phyloP scores from a whole-genome alignment of 345 rosid genomes.

The Populus nigra region DNA sequence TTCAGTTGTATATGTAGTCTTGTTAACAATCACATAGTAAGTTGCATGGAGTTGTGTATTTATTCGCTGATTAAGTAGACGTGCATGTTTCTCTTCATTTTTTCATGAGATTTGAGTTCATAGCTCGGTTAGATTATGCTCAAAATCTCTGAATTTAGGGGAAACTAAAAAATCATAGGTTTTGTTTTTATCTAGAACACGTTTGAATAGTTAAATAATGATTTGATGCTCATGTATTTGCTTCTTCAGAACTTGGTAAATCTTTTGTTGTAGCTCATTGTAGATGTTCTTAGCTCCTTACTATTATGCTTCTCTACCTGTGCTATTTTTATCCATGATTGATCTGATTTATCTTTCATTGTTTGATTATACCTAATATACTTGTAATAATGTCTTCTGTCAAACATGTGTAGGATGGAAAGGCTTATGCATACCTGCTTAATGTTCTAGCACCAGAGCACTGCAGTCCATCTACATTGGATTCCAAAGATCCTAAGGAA shows the following conservation, averaged over 20 bases:
- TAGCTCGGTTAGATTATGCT: neutral
- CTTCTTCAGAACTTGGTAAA: neutral
- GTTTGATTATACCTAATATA: neutral
- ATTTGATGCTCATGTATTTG: neutral
- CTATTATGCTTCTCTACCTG: neutral
- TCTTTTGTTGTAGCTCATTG: neutral
- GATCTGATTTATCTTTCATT: neutral
- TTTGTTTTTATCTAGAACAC: neutral
- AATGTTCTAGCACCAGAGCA: conserved; percentile 90
- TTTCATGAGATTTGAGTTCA: neutral
- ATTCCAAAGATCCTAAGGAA: conserved; percentile 60
- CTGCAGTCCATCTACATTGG: conserved; percentile 71
- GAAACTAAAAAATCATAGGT: neutral
- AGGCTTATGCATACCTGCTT: conserved; percentile 80
- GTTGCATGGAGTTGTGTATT: neutral
- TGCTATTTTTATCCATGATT: neutral
- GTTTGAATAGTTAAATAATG: neutral
- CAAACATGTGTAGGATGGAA: conserved; percentile 63
- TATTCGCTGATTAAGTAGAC: neutral
- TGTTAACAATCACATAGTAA: neutral
- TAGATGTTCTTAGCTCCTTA: neutral
- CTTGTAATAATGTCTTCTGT: conserved; percentile 19
- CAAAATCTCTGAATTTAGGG: neutral
- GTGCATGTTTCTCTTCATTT: neutral
- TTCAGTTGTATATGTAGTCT: conserved; percentile 6